Base-by-base conservation (phyloP, 2,329 filamentous ascomycete species). In the Xylaria sp. region DNA sequence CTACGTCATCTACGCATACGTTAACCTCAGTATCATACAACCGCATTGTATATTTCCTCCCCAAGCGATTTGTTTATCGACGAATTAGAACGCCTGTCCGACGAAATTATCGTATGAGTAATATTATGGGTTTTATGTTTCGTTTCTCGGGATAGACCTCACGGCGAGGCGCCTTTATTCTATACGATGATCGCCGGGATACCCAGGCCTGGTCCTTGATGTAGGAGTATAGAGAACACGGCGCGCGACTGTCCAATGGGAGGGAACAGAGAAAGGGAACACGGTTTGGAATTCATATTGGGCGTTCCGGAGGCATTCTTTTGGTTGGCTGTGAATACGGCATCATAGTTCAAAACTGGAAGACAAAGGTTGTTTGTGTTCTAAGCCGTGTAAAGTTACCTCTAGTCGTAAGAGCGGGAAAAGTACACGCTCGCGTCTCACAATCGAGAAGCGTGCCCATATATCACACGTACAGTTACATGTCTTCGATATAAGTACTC, bases 41-140 rank as follows among this genome's bases (percentile, higher is more conserved):
- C 71, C 72, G 69, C 69, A 74, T 74, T 78, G 75, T 78, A 77
- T 74, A 78, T 76, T 75, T 75, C 68, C 66, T 68, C 50, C 60
- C 65, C 66, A 54, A 69, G 69, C 68, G 64, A 71, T 66, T 62
- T 60, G 51, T 62, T 69, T 66, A 44, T 63, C 70, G 54, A 69
- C 64, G 63, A 70, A 70, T 62, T 71, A 72, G 70, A 69, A 69
- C 62, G 65, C 37, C 37, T 54, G 63, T 71, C 69, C 70, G 70
- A 71, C 35, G 57, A 71, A 67, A 71, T 71, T 72, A 69, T 70
- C 68, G 63, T 70, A 74, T 68, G 71, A 75, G 69, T 73, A 68
- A 71, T 73, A 74, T 75, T 63, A 76, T 63, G 72, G 70, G 8
- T 66, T 72, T 75, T 64, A 74, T 63, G 69, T 71, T 71, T 68